These are phyloP conservation scores for Fusarium secorum DNA, from an alignment of 2,329 filamentous ascomycete species.

Conservation along the genomic window DNA sequence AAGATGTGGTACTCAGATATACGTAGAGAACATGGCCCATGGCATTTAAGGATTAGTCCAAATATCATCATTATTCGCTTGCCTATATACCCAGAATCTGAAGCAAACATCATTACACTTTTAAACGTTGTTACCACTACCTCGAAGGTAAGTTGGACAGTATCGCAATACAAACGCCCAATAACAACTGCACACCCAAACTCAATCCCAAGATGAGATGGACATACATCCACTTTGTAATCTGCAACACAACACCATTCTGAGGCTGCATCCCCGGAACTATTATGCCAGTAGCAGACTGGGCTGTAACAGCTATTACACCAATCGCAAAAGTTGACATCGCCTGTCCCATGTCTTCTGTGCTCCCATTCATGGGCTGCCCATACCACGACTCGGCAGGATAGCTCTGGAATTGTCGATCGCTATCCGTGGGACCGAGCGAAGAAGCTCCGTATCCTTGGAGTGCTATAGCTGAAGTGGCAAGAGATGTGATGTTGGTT, in stretches of 20 bases:
- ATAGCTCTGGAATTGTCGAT: conserved; percentile 48
- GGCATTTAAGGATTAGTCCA: not conserved
- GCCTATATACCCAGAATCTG: not conserved
- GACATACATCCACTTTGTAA: conserved; percentile 44
- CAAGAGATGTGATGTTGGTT: conserved; percentile 29
- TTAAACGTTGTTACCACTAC: not conserved
- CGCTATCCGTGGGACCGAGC: conserved; percentile 11
- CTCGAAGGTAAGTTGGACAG: conserved; percentile 15
- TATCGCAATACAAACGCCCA: conserved; percentile 30
- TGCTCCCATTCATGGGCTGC: conserved; percentile 42
- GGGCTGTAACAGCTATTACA: conserved; percentile 46
- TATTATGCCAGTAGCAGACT: conserved; percentile 41
- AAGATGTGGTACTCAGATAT: not conserved
- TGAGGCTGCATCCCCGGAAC: conserved; percentile 43
- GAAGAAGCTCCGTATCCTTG: conserved; percentile 38
- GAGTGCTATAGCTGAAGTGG: conserved; percentile 32
- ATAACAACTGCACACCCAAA: conserved; percentile 43
- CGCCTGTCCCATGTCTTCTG: conserved; percentile 46
- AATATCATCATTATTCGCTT: not conserved
- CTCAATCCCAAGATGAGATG: conserved; percentile 46
- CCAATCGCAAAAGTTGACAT: conserved; percentile 50
- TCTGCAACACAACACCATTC: conserved; percentile 44
- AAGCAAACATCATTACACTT: not conserved
- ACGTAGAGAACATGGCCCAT: not conserved
- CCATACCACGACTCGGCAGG: conserved; percentile 53